phyloP scores from a whole-genome alignment of 108 stramenopile species.

The Fistulifera pelliculosa region DNA sequence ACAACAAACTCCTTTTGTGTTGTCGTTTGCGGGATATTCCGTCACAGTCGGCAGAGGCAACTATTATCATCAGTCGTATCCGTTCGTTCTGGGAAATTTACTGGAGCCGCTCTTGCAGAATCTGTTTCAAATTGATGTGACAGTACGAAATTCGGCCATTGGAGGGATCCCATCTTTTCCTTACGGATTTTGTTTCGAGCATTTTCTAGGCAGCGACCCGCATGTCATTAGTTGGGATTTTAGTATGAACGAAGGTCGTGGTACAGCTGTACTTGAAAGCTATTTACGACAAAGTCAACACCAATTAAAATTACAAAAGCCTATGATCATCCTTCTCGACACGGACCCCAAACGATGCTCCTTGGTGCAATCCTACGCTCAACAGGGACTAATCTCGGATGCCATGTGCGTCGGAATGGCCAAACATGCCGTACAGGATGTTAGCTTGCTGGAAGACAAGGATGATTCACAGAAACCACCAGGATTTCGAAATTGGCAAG shows the following conservation, averaged over 20 bases:
- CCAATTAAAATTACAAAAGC: conserved; percentile 33
- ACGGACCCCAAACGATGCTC: conserved; percentile 29
- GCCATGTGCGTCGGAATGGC: conserved; percentile 48
- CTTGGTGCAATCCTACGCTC: conserved; percentile 46
- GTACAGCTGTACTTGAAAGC: conserved; percentile 52
- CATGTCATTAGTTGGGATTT: conserved; percentile 74
- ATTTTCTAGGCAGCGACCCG: conserved; percentile 37
- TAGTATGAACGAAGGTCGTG: conserved; percentile 52
- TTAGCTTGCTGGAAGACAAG: conserved; percentile 17
- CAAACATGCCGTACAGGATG: conserved; percentile 32
- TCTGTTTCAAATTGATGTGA: conserved; percentile 23
- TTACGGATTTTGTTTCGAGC: conserved; percentile 57
- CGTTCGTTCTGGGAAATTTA: conserved; percentile 47
- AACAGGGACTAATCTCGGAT: conserved; percentile 42
- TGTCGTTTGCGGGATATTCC: conserved; percentile 63
- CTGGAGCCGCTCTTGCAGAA: conserved; percentile 23
- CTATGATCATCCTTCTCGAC: conserved; percentile 70
- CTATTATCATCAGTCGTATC: conserved; percentile 49
- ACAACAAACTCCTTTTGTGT: conserved; percentile 36
- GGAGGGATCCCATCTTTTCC: conserved; percentile 65
- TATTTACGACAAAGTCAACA: conserved; percentile 55
- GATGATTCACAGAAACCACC: conserved; percentile 27
- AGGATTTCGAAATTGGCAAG: conserved; percentile 69
- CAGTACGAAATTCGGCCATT: conserved; percentile 60
- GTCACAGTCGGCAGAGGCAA: conserved; percentile 70